Evolutionary conservation across 345 rosid genomes (phyloP).

Genomic region (Bruguiera sexangula): DNA sequence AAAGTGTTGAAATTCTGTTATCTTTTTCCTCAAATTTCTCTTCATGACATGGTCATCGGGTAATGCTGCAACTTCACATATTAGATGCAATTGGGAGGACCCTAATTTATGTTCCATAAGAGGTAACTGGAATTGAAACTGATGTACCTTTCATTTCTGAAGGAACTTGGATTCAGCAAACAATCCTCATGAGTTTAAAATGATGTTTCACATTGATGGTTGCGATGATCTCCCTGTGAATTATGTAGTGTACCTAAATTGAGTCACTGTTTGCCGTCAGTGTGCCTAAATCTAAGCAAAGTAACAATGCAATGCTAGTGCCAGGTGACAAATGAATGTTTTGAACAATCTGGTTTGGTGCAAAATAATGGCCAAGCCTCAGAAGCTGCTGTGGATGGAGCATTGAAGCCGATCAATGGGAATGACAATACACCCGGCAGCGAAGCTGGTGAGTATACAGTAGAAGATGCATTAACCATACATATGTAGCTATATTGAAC

Average conservation of each 20-base stretch:
- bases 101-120: neutral
- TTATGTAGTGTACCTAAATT: neutral
- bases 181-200: neutral
- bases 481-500: neutral
- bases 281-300: neutral
- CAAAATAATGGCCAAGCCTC: constrained; percentile 28
- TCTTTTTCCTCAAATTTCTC: too few species aligned
- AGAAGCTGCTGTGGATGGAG: constrained; percentile 20
- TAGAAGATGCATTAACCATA: neutral
- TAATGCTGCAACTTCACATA: too few species aligned
- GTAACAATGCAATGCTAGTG: constrained; percentile 23
- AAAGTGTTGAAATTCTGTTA: too few species aligned
- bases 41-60: too few species aligned
- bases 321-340: constrained; percentile 21
- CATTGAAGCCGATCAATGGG: constrained; percentile 19
- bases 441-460: constrained; percentile 16
- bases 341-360: constrained; percentile 24
- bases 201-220: neutral
- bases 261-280: neutral
- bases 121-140: neutral
- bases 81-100: neutral
- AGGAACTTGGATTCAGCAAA: neutral
- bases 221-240: neutral
- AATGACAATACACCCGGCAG: constrained; percentile 20
- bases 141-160: neutral